A percentile compares a stretch with the other conserved stretches of the same genome.
phyloP scores from a whole-genome alignment of 2,329 filamentous ascomycete genomes.

The Fusarium phyllophilum region DNA sequence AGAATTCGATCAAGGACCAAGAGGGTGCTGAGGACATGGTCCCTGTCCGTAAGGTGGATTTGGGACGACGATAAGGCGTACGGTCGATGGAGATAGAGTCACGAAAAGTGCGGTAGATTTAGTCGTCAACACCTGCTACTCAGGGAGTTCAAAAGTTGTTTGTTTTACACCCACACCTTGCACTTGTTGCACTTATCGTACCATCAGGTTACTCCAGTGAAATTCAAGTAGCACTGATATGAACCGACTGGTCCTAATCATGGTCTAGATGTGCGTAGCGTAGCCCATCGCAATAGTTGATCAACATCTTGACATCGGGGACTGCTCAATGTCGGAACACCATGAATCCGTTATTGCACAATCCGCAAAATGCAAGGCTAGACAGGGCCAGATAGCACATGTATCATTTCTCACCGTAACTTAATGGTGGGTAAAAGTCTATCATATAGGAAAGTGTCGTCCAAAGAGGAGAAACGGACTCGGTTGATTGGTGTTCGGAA shows the following conservation, averaged over 20 bases:
- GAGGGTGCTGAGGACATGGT: constrained; percentile 58
- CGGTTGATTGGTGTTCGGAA: constrained; percentile 8
- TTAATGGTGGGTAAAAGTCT: background rate
- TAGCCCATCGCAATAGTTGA: background rate
- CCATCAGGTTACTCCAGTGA: background rate
- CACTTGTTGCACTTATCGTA: background rate
- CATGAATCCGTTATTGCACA: background rate
- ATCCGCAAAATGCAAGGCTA: background rate
- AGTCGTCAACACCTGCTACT: background rate
- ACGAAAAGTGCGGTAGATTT: background rate
- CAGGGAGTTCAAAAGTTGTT: constrained; percentile 26
- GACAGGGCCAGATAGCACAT: background rate
- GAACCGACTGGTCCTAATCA: background rate
- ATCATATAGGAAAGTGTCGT: background rate
- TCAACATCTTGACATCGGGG: background rate
- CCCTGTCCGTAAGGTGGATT: constrained; percentile 62
- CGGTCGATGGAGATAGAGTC: background rate
- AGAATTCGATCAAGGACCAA: constrained; percentile 34
- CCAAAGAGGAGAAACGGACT: background rate
- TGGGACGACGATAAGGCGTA: constrained; percentile 56
- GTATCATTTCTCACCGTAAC: background rate
- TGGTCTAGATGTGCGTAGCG: background rate
- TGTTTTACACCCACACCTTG: background rate
- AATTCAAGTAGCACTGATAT: background rate
- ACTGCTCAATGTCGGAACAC: background rate